Percentiles rank a stretch among this genome's conserved stretches.
Conservation (phyloP, 139 green algal genomes). For the Micractinium conductrix region DNA sequence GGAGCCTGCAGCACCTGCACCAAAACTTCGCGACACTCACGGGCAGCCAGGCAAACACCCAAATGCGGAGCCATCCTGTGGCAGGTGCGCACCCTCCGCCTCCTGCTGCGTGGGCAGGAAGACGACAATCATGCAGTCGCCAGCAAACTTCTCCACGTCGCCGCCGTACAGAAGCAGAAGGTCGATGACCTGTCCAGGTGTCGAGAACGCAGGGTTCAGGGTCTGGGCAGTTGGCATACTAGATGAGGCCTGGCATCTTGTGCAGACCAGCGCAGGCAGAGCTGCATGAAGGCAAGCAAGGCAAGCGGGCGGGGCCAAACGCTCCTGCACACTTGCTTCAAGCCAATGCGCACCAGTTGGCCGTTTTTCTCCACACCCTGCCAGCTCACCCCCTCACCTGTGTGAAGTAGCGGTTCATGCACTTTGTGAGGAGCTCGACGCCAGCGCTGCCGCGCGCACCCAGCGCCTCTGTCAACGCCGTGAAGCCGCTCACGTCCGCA, state of each 20-base stretch:
- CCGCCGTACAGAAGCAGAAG: slow-evolving; percentile 72
- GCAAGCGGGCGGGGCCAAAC: too few species aligned
- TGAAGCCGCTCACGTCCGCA: slow-evolving; percentile 88
- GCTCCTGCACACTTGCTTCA: not conserved
- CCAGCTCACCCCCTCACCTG: slow-evolving; percentile 27
- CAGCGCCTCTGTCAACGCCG: slow-evolving; percentile 78
- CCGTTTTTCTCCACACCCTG: not conserved
- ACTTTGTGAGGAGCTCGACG: slow-evolving; percentile 82
- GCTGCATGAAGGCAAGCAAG: too few species aligned
- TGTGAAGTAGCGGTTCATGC: slow-evolving; percentile 89
- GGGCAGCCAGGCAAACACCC: too few species aligned
- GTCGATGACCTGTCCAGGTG: slow-evolving; percentile 79
- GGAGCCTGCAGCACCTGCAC: too few species aligned
- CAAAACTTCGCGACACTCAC: too few species aligned
- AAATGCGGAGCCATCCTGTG: too few species aligned
- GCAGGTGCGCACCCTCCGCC: slow-evolving; percentile 11
- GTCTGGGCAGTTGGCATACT: too few species aligned
- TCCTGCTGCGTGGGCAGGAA: slow-evolving; percentile 64
- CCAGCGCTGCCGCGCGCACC: slow-evolving; percentile 53
- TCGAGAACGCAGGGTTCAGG: too few species aligned
- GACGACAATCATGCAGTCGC: slow-evolving; percentile 83
- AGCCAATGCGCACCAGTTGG: not conserved
- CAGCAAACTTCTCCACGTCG: slow-evolving; percentile 88
- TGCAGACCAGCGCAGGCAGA: too few species aligned
- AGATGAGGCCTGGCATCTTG: too few species aligned